Percentiles rank a stretch among this genome's conserved stretches.
phyloP scores from a whole-genome alignment of 257 asterid species.

The Solanum microdontum region DNA sequence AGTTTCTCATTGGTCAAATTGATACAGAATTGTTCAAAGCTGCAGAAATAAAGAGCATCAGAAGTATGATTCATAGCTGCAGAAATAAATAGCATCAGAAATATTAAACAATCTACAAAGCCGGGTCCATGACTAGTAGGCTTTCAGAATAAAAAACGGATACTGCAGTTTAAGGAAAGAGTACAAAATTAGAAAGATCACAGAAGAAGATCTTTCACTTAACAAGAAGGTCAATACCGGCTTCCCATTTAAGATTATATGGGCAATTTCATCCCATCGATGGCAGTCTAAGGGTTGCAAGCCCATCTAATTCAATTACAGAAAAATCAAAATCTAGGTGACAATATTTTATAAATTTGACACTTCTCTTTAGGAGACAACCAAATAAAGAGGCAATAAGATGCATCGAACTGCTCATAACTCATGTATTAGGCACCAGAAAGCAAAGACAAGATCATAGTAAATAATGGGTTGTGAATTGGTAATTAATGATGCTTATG shows the following conservation, averaged over 20 bases:
- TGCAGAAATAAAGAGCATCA: conserved; percentile 22
- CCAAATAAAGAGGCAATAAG: neutral
- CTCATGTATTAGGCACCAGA: neutral
- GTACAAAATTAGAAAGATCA: neutral
- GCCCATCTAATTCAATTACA: neutral
- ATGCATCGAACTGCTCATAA: neutral
- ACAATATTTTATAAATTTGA: neutral
- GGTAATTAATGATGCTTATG: neutral
- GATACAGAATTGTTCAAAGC: conserved; percentile 95
- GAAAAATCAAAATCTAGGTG: neutral
- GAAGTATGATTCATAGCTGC: neutral
- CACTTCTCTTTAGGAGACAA: neutral
- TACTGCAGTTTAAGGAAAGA: neutral
- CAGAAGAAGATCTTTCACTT: neutral
- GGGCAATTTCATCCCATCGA: neutral
- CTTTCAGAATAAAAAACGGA: neutral
- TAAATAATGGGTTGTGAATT: neutral
- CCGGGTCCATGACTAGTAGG: neutral
- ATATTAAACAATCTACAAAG: neutral
- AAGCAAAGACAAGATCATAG: neutral
- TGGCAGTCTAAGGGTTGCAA: neutral
- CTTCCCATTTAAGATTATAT: neutral
- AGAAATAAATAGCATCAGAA: neutral
- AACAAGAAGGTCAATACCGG: neutral
- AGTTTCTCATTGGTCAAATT: conserved; percentile 99